Base-by-base conservation (phyloP, 768 basidiomycete genomes). In the Mycena chlorophos region DNA sequence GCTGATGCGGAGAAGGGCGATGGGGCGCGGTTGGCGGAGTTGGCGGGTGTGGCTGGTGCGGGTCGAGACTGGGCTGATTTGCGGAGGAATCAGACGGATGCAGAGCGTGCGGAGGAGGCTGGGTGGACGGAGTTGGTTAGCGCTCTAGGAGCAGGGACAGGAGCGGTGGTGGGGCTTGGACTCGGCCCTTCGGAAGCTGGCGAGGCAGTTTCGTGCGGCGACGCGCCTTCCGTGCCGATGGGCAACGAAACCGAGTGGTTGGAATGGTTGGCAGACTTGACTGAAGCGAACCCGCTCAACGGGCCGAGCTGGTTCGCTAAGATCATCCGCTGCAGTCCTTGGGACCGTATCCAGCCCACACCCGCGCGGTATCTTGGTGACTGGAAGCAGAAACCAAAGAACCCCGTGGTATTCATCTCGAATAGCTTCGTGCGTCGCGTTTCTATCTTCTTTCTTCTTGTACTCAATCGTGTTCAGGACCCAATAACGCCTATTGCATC, bases 321-420 rank as follows among this genome's bases (percentile, higher is more conserved):
- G 6, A 38, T 59, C 20, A 51, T 59, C 16, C 23, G 54, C 5
- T 59, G 58, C 37, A 34, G 58, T 2, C 58, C 51, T 25, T 59
- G 58, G 58, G 58, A 54, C 1, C 17, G 19, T 2, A 47, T 59
- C 3, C 43, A 49, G 20, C 58, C 58, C 3, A n/a, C 58, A 5
- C 58, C 58, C 1, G 46, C 31, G 4, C 29, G 54, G 48, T 59
- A 59, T 30, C 45, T 55, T 20, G 58, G 58, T 6, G 8, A 34
- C 4, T 59, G 58, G 58, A 31, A 48, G 14, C 20, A 31, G 13
- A 59, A 55, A 25, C 54, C 54, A 27, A 59, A 52, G 58, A 59
- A 55, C 37, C 58, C 58, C 3, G 54, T 59, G 6, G 25, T 55
- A 12, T 59, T 59, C n/a, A 40, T 59, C 4, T 59, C 58, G 34